Percentiles rank a stretch among this genome's conserved stretches.
phyloP scores from a whole-genome alignment of 768 basidiomycete species.

The Amanita fuliginea region DNA sequence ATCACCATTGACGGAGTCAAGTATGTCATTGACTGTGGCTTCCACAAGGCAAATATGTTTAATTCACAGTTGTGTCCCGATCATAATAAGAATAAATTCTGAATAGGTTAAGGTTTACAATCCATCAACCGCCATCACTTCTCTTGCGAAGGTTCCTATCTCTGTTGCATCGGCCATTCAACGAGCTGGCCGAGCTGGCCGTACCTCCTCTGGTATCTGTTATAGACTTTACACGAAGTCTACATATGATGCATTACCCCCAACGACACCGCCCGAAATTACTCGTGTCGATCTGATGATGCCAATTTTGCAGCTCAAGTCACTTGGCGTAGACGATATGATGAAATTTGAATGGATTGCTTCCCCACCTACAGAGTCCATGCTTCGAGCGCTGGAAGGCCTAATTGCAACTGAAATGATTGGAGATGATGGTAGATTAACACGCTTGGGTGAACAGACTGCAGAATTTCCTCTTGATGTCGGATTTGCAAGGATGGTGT shows the following conservation, averaged over 20 bases:
- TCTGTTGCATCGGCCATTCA: conserved; percentile 88
- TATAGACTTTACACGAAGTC: conserved; percentile 80
- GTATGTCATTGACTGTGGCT: conserved; percentile 90
- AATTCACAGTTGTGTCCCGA: not conserved
- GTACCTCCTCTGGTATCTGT: conserved; percentile 86
- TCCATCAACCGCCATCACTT: conserved; percentile 74
- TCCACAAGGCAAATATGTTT: conserved; percentile 64
- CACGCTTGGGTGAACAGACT: conserved; percentile 70
- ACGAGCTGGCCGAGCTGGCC: conserved; percentile 88
- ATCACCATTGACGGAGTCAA: conserved; percentile 95
- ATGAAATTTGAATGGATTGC: conserved; percentile 96
- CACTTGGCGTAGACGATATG: conserved; percentile 88
- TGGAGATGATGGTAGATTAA: conserved; percentile 69
- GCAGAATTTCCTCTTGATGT: conserved; percentile 94
- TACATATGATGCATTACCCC: conserved; percentile 46
- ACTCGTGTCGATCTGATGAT: conserved; percentile 85
- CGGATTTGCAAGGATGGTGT: conserved; percentile 87
- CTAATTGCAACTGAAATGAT: conserved; percentile 76
- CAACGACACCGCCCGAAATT: conserved; percentile 80
- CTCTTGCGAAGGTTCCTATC: conserved; percentile 72
- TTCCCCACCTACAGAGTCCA: conserved; percentile 75
- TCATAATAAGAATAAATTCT: not conserved
- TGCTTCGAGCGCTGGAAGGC: conserved; percentile 79
- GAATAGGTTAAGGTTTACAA: conserved; percentile 82
- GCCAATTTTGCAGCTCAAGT: conserved; percentile 88